These are phyloP conservation scores for Sequoia sempervirens DNA, from an alignment of 75 land plant species.

Conservation along the genomic window DNA sequence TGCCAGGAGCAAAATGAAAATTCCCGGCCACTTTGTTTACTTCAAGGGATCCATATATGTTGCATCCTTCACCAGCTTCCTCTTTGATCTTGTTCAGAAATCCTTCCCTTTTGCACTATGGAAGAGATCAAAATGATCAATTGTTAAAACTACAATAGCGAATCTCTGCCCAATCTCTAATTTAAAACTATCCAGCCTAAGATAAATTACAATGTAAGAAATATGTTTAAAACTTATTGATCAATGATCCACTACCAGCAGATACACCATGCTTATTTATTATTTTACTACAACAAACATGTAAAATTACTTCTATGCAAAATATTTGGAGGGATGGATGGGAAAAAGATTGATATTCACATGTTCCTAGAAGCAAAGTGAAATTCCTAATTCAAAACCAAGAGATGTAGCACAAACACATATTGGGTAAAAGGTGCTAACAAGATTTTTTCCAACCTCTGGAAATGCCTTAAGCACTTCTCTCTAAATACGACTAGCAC, in stretches of 20 bases:
- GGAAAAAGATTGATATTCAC: background rate
- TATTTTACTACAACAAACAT: background rate
- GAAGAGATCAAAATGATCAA: background rate
- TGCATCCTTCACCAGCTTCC: conserved; percentile 98
- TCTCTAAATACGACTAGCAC: background rate
- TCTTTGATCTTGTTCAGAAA: conserved; percentile 80
- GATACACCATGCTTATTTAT: background rate
- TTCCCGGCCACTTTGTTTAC: conserved; percentile 98
- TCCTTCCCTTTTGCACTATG: conserved; percentile 94
- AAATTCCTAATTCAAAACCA: background rate
- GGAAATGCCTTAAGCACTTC: background rate
- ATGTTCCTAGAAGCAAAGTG: background rate
- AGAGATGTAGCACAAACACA: background rate
- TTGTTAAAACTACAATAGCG: background rate
- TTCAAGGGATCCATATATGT: conserved; percentile 87
- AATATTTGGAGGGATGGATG: background rate
- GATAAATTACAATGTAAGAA: background rate
- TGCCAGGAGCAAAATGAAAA: conserved; percentile 98
- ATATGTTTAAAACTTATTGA: background rate
- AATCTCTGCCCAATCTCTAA: background rate
- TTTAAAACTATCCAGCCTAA: background rate
- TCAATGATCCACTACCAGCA: background rate
- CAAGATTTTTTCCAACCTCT: background rate
- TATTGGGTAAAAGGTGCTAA: background rate
- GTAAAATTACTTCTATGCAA: background rate